Base-by-base conservation (phyloP, 495 filamentous ascomycete species). In the Pseudevernia furfuracea region DNA sequence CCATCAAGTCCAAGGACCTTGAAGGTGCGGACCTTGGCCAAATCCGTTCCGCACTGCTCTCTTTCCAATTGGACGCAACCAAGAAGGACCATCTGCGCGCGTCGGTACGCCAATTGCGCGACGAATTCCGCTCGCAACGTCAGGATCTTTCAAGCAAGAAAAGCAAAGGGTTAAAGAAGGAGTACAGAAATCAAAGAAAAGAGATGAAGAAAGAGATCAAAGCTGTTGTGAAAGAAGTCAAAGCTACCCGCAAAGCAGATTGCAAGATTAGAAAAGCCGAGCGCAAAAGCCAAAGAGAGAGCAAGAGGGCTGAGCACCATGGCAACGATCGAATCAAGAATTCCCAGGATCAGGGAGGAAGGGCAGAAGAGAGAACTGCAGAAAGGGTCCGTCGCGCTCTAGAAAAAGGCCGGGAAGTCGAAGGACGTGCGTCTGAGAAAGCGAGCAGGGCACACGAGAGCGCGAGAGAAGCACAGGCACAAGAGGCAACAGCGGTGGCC, bases 1-100 rank as follows among this genome's bases (percentile, higher is more conserved):
- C 66, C 17, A 44, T 66, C 30, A 63, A 57, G 19, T 67, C 65
- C 65, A 63, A 59, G 39, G 67, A 69, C 56, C 39, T 67, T 14
- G 57, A 67, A 61, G 64, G 58, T 36, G 61, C 52, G 21, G 57
- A 61, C 17, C 44, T 59, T n/a, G 49, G 56, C 37, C 17, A 21
- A 36, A n/a, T 67, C 44, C 65, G 61, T 36, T 61, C 57, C 23
- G 57, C 61, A 19, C 57, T 67, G 46, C 39, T 49, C 53, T 38
- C 68, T 38, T 68, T 68, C 46, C 66, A 59, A 21, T 36, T 55
- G 37, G 55, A 62, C 34, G 58, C 37, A 6, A 32, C 56, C 21
- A 58, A 59, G 19, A 61, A 56, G 37, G 15, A 61, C 32, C 56
- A 66, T 57, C 66, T 68, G 23, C 28, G 48, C 6, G 38, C 41